Evolutionary conservation across 768 basidiomycete genomes (phyloP), one percentile per base, ranked within the genome.

Genomic region (Mycena olivaceomarginata): DNA sequence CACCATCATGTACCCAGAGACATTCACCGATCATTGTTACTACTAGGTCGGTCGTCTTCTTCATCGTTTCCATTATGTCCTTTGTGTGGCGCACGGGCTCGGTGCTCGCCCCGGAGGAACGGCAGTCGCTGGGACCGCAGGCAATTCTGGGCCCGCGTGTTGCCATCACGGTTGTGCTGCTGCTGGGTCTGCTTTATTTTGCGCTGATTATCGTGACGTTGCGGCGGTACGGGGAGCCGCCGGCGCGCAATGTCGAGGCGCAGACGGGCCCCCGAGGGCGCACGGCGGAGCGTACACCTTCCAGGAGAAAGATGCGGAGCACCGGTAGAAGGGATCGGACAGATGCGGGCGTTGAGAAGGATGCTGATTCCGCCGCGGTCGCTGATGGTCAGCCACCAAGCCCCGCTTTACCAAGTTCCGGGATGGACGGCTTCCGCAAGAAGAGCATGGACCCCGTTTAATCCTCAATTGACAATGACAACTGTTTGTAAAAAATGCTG

Each of bases 21-120:
- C 9, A 15, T 39, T 43, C 40, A 22, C 57, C 10, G 22, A 13
- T 45, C 22, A 22, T 20, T 40, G 63, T 20, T 57, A 9, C 25
- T 5, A 31, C 31, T 48, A 92, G 92, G 92, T 92, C 94, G 0
- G 93, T 95, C 89, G 86, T 94, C 6, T 87, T 92, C 68, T 95
- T 95, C 83, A 83, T 93, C 75, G 80, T 88, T 4, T 87, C 93
- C 15, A 93, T 95, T 79, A 86, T 94, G 43, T 89, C 92, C 9
- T 95, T 91, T 75, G 91, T 95, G 67, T 95, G 94, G 94, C 90
- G 93, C 60, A 91, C 91, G 0, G 94, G 93, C 18, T 89, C 91
- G 0, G 85, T 85, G 1, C 51, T 82, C 15, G 90, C 94, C 68
- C 83, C 86, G 2, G 60, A 81, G 4, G 77, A 82, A 56, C 86